Evolutionary conservation across 805 yeast species (phyloP).

Genomic region (Candida pseudoglaebosa): DNA sequence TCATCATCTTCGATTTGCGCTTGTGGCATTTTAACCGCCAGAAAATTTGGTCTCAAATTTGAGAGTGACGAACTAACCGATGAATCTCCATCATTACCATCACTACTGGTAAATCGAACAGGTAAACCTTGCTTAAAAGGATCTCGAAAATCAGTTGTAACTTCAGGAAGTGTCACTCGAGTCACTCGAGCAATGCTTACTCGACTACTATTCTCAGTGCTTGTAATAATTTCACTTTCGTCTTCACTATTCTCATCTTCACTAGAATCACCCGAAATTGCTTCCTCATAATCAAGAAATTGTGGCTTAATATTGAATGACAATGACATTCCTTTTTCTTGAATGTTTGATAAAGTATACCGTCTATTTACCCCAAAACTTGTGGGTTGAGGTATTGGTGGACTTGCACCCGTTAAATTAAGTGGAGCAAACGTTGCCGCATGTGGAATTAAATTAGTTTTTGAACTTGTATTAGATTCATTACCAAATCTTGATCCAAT

Average conservation of each 20-base stretch:
- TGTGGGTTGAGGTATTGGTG: constrained; percentile 15
- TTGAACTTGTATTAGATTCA: constrained; percentile 6
- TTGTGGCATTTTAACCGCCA: constrained; percentile 68
- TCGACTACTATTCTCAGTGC: constrained; percentile 1
- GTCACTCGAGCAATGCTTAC: not conserved
- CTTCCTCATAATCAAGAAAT: constrained; percentile 21
- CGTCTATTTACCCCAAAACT: constrained; percentile 29
- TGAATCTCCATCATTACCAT: constrained; percentile 15
- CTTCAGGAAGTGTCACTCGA: constrained; percentile 1
- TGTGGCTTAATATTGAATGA: constrained; percentile 72
- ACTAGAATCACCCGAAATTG: constrained; percentile 13
- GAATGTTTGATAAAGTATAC: constrained; percentile 60
- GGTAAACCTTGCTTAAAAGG: constrained; percentile 1
- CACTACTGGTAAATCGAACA: constrained; percentile 5
- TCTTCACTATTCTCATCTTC: constrained; percentile 17
- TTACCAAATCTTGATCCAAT: constrained; percentile 2
- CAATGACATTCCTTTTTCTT: constrained; percentile 62
- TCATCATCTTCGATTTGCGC: constrained; percentile 66
- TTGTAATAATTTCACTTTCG: constrained; percentile 10
- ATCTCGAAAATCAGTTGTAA: constrained; percentile 3
- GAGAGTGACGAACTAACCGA: constrained; percentile 33
- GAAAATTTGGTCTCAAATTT: constrained; percentile 55
- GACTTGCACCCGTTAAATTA: constrained; percentile 17
- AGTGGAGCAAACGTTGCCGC: constrained; percentile 23
- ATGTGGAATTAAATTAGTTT: not conserved